These are phyloP conservation scores for Aspergillus ustus DNA, from an alignment of 2,329 filamentous ascomycete species.

Conservation along the genomic window DNA sequence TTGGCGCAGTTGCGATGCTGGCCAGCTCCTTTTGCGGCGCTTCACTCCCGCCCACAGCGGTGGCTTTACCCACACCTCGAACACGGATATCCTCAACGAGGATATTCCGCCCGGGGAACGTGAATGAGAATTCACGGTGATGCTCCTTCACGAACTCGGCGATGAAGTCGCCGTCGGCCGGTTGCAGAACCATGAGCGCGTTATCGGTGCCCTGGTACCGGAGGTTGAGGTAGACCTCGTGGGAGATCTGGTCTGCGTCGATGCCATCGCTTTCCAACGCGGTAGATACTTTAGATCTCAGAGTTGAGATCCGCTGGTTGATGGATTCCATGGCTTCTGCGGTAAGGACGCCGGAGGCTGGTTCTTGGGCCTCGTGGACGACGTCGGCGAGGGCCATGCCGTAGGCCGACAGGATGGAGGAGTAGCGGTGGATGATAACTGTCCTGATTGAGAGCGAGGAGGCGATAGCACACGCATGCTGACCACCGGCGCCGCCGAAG, in stretches of 20 bases:
- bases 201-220: constrained; percentile 58
- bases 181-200: constrained; percentile 59
- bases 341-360: constrained; percentile 59
- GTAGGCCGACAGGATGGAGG: constrained; percentile 88
- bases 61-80: constrained; percentile 69
- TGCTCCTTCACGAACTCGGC: constrained; percentile 84
- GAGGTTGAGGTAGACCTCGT: constrained; percentile 53
- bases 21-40: constrained; percentile 58
- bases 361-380: constrained; percentile 79
- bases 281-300: constrained; percentile 64
- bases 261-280: constrained; percentile 53
- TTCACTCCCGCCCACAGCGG: constrained; percentile 67
- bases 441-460: constrained; percentile 82
- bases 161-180: constrained; percentile 76
- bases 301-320: constrained; percentile 73
- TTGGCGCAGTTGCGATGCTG: constrained; percentile 50
- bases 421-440: constrained; percentile 87
- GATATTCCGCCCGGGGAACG: constrained; percentile 78
- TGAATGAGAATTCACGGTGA: constrained; percentile 90
- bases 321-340: constrained; percentile 60
- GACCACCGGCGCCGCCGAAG: constrained; percentile 89
- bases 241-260: constrained; percentile 40
- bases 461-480: constrained; percentile 90
- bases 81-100: constrained; percentile 90
- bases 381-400: constrained; percentile 93